Conservation (phyloP, 805 yeast genomes). For the Priceomyces fermenticarens region DNA sequence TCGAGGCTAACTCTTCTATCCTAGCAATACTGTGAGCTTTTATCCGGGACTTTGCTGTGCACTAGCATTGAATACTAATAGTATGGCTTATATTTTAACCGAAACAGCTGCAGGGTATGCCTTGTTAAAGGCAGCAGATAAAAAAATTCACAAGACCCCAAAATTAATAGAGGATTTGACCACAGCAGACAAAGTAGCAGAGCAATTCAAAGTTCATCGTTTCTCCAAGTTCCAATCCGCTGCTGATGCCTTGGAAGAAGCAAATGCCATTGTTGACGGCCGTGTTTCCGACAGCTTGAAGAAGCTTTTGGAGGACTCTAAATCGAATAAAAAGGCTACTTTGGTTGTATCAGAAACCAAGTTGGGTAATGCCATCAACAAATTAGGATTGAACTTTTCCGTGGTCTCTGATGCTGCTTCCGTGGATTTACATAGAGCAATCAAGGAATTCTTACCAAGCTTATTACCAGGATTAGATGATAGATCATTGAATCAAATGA, state of each 20-base stretch:
- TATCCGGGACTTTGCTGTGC: too few species aligned
- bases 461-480: constrained; percentile 91
- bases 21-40: too few species aligned
- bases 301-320: constrained; percentile 68
- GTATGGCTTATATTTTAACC: constrained; percentile 85
- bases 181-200: constrained; percentile 78
- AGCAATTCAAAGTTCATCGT: constrained; percentile 91
- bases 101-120: constrained; percentile 99
- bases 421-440: constrained; percentile 90
- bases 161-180: constrained; percentile 72
- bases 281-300: constrained; percentile 84
- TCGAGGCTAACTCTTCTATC: background rate
- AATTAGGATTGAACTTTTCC: constrained; percentile 80
- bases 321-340: constrained; percentile 79
- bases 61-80: background rate
- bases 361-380: constrained; percentile 94
- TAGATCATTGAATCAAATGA: constrained; percentile 84
- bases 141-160: constrained; percentile 87
- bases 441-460: constrained; percentile 91
- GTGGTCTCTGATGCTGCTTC: constrained; percentile 95
- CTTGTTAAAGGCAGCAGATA: constrained; percentile 93
- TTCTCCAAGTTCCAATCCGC: constrained; percentile 94
- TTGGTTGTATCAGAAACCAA: constrained; percentile 93
- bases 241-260: constrained; percentile 94
- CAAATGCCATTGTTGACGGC: constrained; percentile 89